Conservation (phyloP, 768 basidiomycete species). For the Agrocybe praecox region DNA sequence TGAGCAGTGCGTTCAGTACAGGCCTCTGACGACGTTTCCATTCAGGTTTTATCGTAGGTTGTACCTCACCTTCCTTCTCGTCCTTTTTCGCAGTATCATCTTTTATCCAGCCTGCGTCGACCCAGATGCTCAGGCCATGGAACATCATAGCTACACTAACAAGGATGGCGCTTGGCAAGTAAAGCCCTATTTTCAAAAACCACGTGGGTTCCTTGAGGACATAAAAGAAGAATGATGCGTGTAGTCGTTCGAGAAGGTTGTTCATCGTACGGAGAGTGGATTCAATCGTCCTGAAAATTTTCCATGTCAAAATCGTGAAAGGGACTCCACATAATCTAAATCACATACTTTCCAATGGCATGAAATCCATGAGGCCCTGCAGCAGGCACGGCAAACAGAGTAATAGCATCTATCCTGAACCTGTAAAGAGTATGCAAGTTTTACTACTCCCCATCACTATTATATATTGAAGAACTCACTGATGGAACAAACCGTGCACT, state of each 20-base stretch:
- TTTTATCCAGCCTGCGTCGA: constrained; percentile 58
- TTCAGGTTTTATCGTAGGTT: constrained; percentile 8
- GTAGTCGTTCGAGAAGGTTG: constrained; percentile 93
- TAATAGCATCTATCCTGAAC: constrained; percentile 94
- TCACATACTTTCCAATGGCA: constrained; percentile 79
- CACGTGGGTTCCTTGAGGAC: constrained; percentile 61
- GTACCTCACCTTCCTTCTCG: constrained; percentile 14
- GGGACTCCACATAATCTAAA: not conserved
- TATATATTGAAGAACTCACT: constrained; percentile 38
- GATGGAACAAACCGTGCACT: constrained; percentile 88
- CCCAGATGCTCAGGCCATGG: constrained; percentile 77
- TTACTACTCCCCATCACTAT: not conserved
- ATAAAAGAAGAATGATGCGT: constrained; percentile 98
- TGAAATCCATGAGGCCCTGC: constrained; percentile 95
- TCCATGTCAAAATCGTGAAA: not conserved
- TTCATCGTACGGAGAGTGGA: constrained; percentile 89
- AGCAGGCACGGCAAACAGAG: constrained; percentile 86
- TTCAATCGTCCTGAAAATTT: constrained; percentile 71
- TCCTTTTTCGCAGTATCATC: constrained; percentile 14
- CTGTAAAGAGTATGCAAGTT: constrained; percentile 40
- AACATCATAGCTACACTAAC: constrained; percentile 87
- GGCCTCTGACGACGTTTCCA: constrained; percentile 57
- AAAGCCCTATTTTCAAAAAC: constrained; percentile 90
- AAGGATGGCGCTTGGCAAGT: constrained; percentile 85
- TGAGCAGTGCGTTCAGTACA: constrained; percentile 51